A percentile compares a stretch with the other conserved stretches of the same genome.
Conservation (phyloP, 345 rosid genomes). For the Alliaria petiolata region DNA sequence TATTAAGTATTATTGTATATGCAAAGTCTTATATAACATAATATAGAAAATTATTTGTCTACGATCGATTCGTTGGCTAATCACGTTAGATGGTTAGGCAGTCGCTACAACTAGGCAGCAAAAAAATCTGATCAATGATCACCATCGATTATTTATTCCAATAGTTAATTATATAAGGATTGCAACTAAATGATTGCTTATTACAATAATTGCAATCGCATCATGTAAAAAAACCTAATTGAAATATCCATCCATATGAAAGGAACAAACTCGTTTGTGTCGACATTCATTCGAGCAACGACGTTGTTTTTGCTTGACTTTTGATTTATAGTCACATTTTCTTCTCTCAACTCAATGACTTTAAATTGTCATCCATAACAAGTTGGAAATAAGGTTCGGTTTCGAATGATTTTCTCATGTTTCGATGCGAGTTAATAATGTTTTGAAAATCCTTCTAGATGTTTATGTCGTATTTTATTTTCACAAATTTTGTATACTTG, state of each 20-base stretch:
- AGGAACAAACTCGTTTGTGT: slow-evolving; percentile 4
- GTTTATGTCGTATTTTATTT: no score
- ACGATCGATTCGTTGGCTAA: slow-evolving; percentile 27
- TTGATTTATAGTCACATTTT: background rate
- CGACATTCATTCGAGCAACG: background rate
- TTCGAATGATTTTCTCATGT: background rate
- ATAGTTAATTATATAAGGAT: background rate
- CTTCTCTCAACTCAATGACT: background rate
- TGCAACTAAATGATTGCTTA: slow-evolving; percentile 12
- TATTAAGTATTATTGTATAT: no score
- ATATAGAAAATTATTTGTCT: background rate
- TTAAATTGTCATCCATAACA: background rate
- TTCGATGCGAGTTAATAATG: background rate
- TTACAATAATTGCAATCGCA: slow-evolving; percentile 20
- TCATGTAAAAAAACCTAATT: background rate
- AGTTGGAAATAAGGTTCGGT: background rate
- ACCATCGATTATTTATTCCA: no score
- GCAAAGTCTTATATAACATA: background rate
- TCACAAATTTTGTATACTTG: no score
- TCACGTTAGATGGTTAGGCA: slow-evolving; percentile 31
- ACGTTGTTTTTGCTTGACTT: slow-evolving; percentile 20
- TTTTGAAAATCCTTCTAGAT: background rate
- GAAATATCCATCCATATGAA: background rate
- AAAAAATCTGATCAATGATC: background rate
- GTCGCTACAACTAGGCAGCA: no score